Conservation (phyloP, 2,329 filamentous ascomycete species). For the Alternaria viburni region DNA sequence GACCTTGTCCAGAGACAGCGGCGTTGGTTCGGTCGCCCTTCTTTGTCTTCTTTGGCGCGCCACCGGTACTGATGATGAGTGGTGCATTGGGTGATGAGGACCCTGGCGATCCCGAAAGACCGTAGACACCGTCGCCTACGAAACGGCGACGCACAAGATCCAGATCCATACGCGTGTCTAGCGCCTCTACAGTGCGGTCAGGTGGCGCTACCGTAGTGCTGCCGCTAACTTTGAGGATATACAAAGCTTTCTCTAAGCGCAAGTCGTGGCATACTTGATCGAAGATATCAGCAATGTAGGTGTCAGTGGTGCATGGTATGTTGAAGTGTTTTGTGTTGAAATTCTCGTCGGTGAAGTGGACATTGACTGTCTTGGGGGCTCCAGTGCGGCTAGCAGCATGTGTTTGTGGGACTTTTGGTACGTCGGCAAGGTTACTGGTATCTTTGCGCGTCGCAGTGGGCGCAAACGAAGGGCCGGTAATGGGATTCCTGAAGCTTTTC, state of each 20-base stretch:
- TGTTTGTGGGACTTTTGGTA: constrained; percentile 51
- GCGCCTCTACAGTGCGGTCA: constrained; percentile 79
- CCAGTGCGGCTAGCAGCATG: constrained; percentile 64
- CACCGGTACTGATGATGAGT: constrained; percentile 62
- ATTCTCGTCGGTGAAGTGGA: constrained; percentile 74
- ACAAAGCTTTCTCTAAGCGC: constrained; percentile 77
- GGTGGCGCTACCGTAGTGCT: constrained; percentile 77
- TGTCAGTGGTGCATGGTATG: constrained; percentile 79
- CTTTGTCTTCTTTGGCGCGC: constrained; percentile 56
- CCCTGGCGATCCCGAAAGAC: constrained; percentile 71
- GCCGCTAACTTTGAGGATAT: constrained; percentile 77
- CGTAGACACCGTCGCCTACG: constrained; percentile 73
- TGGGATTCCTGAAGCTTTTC: constrained; percentile 57
- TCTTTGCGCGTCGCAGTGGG: constrained; percentile 56
- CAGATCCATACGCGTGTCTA: constrained; percentile 75
- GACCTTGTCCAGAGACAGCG: constrained; percentile 57
- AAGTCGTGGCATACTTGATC: constrained; percentile 79
- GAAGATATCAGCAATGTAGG: constrained; percentile 81
- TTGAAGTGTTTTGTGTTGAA: constrained; percentile 74
- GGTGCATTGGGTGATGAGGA: constrained; percentile 73
- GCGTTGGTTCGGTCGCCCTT: constrained; percentile 60
- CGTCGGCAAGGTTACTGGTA: constrained; percentile 52
- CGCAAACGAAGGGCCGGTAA: constrained; percentile 57
- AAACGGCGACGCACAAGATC: constrained; percentile 79
- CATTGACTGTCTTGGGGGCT: constrained; percentile 71